Evolutionary conservation across 1,139 yeast species (phyloP), one percentile per base, ranked within the genome.

Genomic region (Meyerozyma elateridarum): DNA sequence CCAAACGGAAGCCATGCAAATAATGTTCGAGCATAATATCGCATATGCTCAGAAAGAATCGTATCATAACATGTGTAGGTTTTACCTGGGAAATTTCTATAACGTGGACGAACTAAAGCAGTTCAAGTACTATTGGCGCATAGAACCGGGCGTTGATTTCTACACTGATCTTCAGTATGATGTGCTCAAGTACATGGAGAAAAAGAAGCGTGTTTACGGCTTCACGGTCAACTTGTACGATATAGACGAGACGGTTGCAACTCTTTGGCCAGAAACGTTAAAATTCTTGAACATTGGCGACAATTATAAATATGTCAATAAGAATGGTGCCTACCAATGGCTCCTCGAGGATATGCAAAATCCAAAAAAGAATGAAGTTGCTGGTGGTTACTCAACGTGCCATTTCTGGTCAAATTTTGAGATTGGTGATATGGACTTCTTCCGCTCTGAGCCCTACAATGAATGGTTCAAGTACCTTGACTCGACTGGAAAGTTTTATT

Each of bases 391-490:
- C 57, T 82, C 91, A 8, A 79, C 91, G 0, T 85, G 95, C 48
- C 95, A 85, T 55, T 85, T 84, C 54, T 85, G 95, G 95, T 76
- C 89, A 25, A 85, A 85, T 54, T 85, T 85, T 48, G 95, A 85
- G 50, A 74, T 85, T 40, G 94, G 80, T 15, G 81, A 83, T 45
- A 73, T 85, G 81, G 87, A 84, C 44, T 85, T 85, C 45, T 84
- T 68, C 59, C 61, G 95, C 27, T 59, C 71, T 14, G 77, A 80
- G 39, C 76, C 84, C 1, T 85, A 85, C 52, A 59, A 63, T 25
- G 61, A 64, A 13, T 85, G 85, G 79, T 75, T 80, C 41, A 64
- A 80, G 30, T 59, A 68, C 49, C 61, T 85, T 25, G 94, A 85
- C 41, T 44, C 64, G 4, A 58, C 78, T 0, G 94, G 95, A 9